phyloP scores from a whole-genome alignment of 352 stramenopile genomes.

The Pythium brachiatum region DNA sequence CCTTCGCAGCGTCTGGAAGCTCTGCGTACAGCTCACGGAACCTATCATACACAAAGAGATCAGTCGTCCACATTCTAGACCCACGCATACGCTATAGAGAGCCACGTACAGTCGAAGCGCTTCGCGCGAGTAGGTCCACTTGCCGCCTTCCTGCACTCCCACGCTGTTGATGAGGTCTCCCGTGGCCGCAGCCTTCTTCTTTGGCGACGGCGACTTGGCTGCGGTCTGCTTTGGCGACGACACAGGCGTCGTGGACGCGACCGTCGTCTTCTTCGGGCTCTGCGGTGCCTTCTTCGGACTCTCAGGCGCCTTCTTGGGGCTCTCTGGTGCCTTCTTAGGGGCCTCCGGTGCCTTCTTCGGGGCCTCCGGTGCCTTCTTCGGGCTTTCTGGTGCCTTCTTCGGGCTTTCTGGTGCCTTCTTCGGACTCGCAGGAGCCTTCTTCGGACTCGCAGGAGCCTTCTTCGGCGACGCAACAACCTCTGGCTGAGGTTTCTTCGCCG shows the following conservation, averaged over 20 bases:
- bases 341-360: background rate
- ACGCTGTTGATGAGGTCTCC: constrained; percentile 16
- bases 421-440: constrained; percentile 8
- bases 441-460: constrained; percentile 10
- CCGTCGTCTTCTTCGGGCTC: constrained; percentile 17
- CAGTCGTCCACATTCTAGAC: background rate
- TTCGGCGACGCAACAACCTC: constrained; percentile 8
- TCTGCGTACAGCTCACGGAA: constrained; percentile 34
- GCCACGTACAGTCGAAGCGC: constrained; percentile 24
- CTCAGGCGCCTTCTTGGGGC: constrained; percentile 3
- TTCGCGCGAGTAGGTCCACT: constrained; percentile 32
- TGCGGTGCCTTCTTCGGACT: constrained; percentile 12
- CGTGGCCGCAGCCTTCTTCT: constrained; percentile 9
- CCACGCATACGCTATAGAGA: background rate
- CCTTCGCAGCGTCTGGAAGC: constrained; percentile 23
- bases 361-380: background rate
- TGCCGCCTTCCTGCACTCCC: constrained; percentile 23
- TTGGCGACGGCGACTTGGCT: constrained; percentile 16
- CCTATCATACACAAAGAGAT: constrained; percentile 4
- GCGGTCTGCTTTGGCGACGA: constrained; percentile 14
- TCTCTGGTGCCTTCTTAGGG: background rate
- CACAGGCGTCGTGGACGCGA: constrained; percentile 10
- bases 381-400: constrained; percentile 3
- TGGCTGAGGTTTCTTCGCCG: constrained; percentile 12
- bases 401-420: constrained; percentile 2